Evolutionary conservation across 2,329 filamentous ascomycete species (phyloP).

Genomic region (Trichoderma simmonsii): DNA sequence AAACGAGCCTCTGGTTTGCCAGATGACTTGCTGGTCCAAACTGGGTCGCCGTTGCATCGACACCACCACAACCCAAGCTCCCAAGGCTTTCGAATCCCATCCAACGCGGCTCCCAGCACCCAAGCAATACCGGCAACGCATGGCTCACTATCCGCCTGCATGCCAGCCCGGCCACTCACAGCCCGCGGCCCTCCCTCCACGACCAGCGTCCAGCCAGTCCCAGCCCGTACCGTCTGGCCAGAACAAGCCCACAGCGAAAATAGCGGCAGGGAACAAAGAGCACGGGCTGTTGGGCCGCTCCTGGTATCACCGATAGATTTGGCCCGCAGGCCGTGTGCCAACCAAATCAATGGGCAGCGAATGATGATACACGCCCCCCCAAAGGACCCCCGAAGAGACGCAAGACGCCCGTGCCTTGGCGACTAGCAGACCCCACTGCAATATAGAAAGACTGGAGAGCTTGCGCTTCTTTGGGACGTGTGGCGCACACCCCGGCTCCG

Average conservation of each 20-base stretch:
- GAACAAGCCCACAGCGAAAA: background rate
- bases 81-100: background rate
- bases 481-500: conserved; percentile 15
- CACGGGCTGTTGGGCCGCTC: background rate
- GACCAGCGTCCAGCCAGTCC: conserved; percentile 1
- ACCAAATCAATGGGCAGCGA: background rate
- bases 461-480: background rate
- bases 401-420: conserved; percentile 8
- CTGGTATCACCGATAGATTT: conserved; percentile 15
- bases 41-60: background rate
- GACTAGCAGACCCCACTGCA: background rate
- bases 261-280: background rate
- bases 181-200: background rate
- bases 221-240: conserved; percentile 1
- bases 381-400: background rate
- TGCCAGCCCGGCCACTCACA: background rate
- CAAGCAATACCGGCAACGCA: background rate
- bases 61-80: background rate
- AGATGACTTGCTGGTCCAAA: background rate
- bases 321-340: conserved; percentile 3
- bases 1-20: background rate
- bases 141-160: background rate
- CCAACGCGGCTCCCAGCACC: background rate
- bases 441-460: background rate
- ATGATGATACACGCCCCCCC: background rate